These are phyloP conservation scores for Vitis riparia DNA, from an alignment of 164 flowering plant genomes.

Conservation along the genomic window DNA sequence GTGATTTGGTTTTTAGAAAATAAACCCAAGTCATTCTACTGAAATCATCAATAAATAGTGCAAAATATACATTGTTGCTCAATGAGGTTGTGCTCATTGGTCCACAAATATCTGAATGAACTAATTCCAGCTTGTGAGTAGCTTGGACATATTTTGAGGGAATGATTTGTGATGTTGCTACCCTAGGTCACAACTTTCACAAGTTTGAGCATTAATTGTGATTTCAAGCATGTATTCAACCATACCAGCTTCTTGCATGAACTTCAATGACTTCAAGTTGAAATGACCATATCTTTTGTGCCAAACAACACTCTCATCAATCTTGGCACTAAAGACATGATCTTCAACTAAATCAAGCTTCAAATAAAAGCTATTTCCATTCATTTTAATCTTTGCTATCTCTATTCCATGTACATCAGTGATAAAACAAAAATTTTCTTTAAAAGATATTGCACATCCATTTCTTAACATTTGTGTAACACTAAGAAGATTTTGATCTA, in stretches of 20 bases:
- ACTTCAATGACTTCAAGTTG: too few relatives aligned
- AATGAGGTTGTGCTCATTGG: neutral
- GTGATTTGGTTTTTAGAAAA: neutral
- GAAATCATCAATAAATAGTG: constrained; percentile 7
- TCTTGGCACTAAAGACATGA: too few relatives aligned
- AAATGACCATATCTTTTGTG: too few relatives aligned
- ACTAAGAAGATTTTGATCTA: neutral
- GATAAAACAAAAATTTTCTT: neutral
- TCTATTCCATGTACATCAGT: neutral
- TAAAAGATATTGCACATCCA: neutral
- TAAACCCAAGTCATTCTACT: constrained; percentile 5
- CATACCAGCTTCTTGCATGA: too few relatives aligned
- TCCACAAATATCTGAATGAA: neutral
- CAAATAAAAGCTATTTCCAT: neutral
- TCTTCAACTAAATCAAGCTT: neutral
- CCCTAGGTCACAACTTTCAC: neutral
- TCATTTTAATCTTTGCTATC: neutral
- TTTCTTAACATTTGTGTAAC: neutral
- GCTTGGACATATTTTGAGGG: neutral
- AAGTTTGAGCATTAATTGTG: neutral
- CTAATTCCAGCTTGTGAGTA: neutral
- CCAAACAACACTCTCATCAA: too few relatives aligned
- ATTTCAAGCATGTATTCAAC: too few relatives aligned
- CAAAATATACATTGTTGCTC: neutral
- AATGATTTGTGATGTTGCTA: neutral